Base-by-base conservation (phyloP, 306 rosid species). In the Pyrus pyrifolia region DNA sequence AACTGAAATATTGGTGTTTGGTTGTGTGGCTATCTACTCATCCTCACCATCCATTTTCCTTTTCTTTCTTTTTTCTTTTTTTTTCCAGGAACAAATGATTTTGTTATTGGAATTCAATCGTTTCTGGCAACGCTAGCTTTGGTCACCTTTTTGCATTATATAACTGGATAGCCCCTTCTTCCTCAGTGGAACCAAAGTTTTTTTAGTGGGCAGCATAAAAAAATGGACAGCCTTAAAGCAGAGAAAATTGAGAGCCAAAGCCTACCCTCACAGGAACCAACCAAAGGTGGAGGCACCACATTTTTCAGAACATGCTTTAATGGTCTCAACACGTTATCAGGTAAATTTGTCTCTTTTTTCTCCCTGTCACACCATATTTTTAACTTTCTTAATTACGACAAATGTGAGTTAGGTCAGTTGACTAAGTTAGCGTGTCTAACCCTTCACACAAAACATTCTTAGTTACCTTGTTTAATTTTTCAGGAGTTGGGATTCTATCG, bases 401-500 rank as follows among this genome's bases (percentile, higher is more conserved):
- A 0, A 15, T 18, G 1, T 49, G 2, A 49, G 2, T 49, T 49
- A 49, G 1, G 3, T 5, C 8, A 5, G 8, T 15, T 49, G 55
- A 7, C 1, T 49, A 49, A 8, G 0, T 13, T 4, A 49, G 2
- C 8, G 4, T 49, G 8, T 14, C 5, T 49, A 2, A 14, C 3
- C 19, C 8, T 49, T 49, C 6, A 17, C 53, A 5, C 19, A 49
- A 15, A 46, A 49, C 53, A 1, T 49, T 14, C 53, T 14, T 25
- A 9, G 7, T 72, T 38, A 22, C 15, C 57, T 0, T 33, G 73
- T 49, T 31, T 68, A 10, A 7, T 66, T 65, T 59, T 58, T 38
- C 71, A 89, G 97, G 97, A 25, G 90, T 93, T 65, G 97, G 97
- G 66, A 79, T 90, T 46, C 83, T 90, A 12, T 88, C 97, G 27